Evolutionary conservation across 805 yeast genomes (phyloP), one percentile per base, ranked within the genome.

Genomic region (Kuraishia hungarica): DNA sequence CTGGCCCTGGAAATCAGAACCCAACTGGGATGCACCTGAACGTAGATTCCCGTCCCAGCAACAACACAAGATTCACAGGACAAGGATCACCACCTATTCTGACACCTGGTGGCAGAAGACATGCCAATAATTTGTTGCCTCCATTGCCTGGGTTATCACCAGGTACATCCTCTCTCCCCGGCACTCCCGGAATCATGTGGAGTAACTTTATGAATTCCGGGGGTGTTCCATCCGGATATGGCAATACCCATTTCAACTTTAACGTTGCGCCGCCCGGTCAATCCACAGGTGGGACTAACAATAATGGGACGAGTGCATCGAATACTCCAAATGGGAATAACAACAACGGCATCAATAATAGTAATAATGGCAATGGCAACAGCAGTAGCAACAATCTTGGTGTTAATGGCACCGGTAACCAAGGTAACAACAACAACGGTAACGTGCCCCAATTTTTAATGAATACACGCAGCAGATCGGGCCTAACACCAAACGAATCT

Each of bases 401-500:
- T 48, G 48, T 26, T 47, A 29, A 39, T 50, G 50, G 28, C 52
- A 39, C 22, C 58, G 51, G 49, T 60, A 55, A 39, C 53, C 35
- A 43, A 61, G 54, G 46, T 52, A 56, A 47, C 54, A 53, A 46
- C 56, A 59, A 23, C 62, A 62, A 39, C 51, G 51, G 19, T n/a
- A 17, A 48, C 35, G 24, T 53, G 43, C 52, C 57, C n/a, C 28
- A 48, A 20, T 66, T 61, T 58, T 59, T 67, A 15, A 56, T 60
- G 54, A 66, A 63, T 58, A 62, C 68, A 21, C 64, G 72, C 43
- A 73, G 72, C 43, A 73, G 81, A 58, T 67, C 88, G 0, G 93
- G 90, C 0, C 72, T 89, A 51, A 85, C 91, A 0, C 94, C 94
- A 2, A 87, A 84, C 66, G 96, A 88, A 64, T 80, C 89, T 4